phyloP scores from a whole-genome alignment of 2,329 filamentous ascomycete species.

The Sclerotinia nivalis region DNA sequence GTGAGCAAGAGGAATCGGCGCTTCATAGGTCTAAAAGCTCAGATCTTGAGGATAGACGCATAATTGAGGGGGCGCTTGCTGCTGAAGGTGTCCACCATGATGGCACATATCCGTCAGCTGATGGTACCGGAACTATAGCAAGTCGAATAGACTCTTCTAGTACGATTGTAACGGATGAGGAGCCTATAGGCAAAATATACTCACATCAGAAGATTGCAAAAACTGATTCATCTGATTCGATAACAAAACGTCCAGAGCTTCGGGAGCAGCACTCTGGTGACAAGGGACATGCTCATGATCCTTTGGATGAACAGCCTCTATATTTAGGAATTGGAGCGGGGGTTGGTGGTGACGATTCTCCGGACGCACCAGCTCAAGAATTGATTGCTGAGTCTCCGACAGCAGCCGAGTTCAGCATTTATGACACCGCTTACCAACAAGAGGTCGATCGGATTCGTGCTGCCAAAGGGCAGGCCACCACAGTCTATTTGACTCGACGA shows the following conservation, averaged over 20 bases:
- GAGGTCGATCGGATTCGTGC: slow-evolving; percentile 73
- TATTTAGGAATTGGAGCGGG: slow-evolving; percentile 78
- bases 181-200: slow-evolving; percentile 1
- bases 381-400: slow-evolving; percentile 82
- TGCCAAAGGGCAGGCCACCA: slow-evolving; percentile 50
- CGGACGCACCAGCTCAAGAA: slow-evolving; percentile 42
- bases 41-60: slow-evolving; percentile 52
- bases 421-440: slow-evolving; percentile 82
- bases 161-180: slow-evolving; percentile 6
- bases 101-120: slow-evolving; percentile 37
- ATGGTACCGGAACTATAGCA: slow-evolving; percentile 22
- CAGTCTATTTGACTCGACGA: slow-evolving; percentile 57
- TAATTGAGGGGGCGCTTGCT: slow-evolving; percentile 52
- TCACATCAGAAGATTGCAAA: slow-evolving; percentile 25
- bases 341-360: slow-evolving; percentile 48
- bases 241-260: neutral
- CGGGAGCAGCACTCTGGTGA: slow-evolving; percentile 44
- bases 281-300: slow-evolving; percentile 65
- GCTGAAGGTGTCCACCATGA: slow-evolving; percentile 55
- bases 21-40: slow-evolving; percentile 50
- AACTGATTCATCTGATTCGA: slow-evolving; percentile 22
- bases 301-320: slow-evolving; percentile 60
- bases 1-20: slow-evolving; percentile 42
- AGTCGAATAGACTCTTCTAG: slow-evolving; percentile 26
- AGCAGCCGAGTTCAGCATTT: slow-evolving; percentile 82